Base-by-base conservation (phyloP, 1,139 yeast genomes). In the Ashbya aceris region DNA sequence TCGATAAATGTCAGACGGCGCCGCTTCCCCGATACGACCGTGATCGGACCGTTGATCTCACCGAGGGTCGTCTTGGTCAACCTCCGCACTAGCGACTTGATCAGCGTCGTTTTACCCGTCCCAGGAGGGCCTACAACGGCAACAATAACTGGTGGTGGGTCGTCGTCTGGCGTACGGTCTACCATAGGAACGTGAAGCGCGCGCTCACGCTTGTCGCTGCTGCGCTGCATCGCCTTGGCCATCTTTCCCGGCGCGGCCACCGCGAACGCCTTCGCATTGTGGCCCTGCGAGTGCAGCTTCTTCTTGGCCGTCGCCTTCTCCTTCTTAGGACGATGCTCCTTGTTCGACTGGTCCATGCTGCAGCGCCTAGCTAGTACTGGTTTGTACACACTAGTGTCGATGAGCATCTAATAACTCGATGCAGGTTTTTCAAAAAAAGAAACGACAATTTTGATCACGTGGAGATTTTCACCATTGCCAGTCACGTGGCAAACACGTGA, bases 51-150 rank as follows among this genome's bases (percentile, higher is more conserved):
- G 55, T 84, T 85, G 41, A 93, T 77, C 53, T 91, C 97, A 30
- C 76, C 70, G 38, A 93, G 64, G 0, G 93, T 76, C 27, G 93
- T 85, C 63, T 93, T 93, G n/a, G 97, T 79, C 63, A 85, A 75
- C 61, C 96, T 69, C 63, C 91, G 74, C 9, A 93, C 87, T 46
- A 93, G 69, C 8, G 96, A 87, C 61, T 86, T 83, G 58, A 93
- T 86, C 57, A 93, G 71, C 0, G 98, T 91, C 13, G 96, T 78
- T 61, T 93, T 93, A 50, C 99, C 99, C 1, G 97, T 91, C 8
- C 99, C 99, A 7, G 96, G 96, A 8, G 99, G 99, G 0, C 99
- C 99, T 12, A 91, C 96, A 6, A 91, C 95, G 0, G 96, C 96
- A 30, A 93, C 86, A 44, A 93, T 80, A 17, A 91, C 83, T 42